These are phyloP conservation scores for Crithidia sp. DNA, from an alignment of 208 protist genomes.

Conservation along the genomic window DNA sequence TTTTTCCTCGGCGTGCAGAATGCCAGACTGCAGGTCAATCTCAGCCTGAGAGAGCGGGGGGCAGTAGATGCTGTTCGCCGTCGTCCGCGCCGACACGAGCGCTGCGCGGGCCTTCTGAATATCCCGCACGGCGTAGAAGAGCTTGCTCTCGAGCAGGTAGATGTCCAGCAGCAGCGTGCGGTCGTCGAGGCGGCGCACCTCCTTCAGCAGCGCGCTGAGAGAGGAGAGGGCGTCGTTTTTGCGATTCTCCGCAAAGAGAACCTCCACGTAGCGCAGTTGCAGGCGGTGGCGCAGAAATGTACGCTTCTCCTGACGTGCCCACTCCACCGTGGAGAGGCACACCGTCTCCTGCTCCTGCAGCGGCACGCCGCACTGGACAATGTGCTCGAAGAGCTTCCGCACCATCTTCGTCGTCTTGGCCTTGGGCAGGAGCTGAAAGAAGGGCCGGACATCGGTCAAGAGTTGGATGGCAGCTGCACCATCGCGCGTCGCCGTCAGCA, in stretches of 20 bases:
- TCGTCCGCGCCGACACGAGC: slow-evolving; percentile 96
- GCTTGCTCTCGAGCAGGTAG: slow-evolving; percentile 96
- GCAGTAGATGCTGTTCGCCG: slow-evolving; percentile 99
- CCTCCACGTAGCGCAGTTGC: slow-evolving; percentile 92
- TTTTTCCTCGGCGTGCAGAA: slow-evolving; percentile 98
- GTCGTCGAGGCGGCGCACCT: slow-evolving; percentile 98
- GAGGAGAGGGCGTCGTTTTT: slow-evolving; percentile 82
- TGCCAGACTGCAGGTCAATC: slow-evolving; percentile 97
- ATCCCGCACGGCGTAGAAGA: slow-evolving; percentile 95
- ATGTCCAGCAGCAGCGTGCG: slow-evolving; percentile 98
- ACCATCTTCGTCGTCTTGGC: slow-evolving; percentile 93
- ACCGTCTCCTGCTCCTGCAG: slow-evolving; percentile 88
- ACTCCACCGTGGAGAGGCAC: slow-evolving; percentile 95
- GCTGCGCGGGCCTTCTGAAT: slow-evolving; percentile 93
- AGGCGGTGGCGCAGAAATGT: slow-evolving; percentile 97
- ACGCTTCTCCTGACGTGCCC: slow-evolving; percentile 95
- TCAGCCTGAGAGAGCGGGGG: slow-evolving; percentile 97
- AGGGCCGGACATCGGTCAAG: slow-evolving; percentile 59
- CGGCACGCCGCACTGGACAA: slow-evolving; percentile 82
- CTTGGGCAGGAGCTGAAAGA: slow-evolving; percentile 89
- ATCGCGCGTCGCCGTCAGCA: slow-evolving; percentile 59
- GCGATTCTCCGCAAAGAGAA: slow-evolving; percentile 92
- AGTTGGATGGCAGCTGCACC: slow-evolving; percentile 69
- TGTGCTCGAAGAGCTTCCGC: slow-evolving; percentile 85
- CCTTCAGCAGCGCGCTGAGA: slow-evolving; percentile 85